These are phyloP conservation scores for Spiraea crenata DNA, from an alignment of 331 rosid species.

Conservation along the genomic window DNA sequence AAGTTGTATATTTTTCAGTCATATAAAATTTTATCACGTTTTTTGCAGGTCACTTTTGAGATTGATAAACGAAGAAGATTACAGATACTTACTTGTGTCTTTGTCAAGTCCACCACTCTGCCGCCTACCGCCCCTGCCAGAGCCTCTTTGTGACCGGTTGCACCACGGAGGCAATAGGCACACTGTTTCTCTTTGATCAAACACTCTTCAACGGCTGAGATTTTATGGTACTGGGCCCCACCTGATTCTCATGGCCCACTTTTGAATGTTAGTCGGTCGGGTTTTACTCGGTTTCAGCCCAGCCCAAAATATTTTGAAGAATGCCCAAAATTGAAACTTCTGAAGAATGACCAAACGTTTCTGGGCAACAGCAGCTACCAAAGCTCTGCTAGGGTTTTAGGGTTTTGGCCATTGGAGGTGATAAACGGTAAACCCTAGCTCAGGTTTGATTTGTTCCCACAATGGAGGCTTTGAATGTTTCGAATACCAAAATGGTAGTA, in stretches of 20 bases:
- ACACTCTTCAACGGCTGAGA: not conserved
- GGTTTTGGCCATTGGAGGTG: not conserved
- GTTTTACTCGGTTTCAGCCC: not conserved
- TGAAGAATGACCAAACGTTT: not conserved
- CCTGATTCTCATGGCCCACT: not conserved
- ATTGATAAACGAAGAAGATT: too few relatives aligned
- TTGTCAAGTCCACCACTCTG: too few relatives aligned
- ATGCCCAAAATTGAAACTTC: not conserved
- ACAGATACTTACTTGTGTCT: too few relatives aligned
- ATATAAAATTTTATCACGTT: too few relatives aligned
- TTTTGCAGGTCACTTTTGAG: too few relatives aligned
- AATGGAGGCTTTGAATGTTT: conserved; percentile 7
- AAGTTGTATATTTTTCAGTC: too few relatives aligned
- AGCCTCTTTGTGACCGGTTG: too few relatives aligned
- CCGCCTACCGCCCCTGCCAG: too few relatives aligned
- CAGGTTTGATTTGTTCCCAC: conserved; percentile 1
- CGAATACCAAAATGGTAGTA: not conserved
- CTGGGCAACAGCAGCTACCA: not conserved
- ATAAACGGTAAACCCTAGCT: conserved; percentile 7
- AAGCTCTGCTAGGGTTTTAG: not conserved
- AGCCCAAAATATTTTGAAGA: not conserved
- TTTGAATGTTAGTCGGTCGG: not conserved
- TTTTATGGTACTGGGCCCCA: not conserved
- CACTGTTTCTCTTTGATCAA: not conserved
- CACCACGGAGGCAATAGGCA: too few relatives aligned